Evolutionary conservation across 371 early-diverging fungal genomes (phyloP).

Genomic region (Mucor racemosus): DNA sequence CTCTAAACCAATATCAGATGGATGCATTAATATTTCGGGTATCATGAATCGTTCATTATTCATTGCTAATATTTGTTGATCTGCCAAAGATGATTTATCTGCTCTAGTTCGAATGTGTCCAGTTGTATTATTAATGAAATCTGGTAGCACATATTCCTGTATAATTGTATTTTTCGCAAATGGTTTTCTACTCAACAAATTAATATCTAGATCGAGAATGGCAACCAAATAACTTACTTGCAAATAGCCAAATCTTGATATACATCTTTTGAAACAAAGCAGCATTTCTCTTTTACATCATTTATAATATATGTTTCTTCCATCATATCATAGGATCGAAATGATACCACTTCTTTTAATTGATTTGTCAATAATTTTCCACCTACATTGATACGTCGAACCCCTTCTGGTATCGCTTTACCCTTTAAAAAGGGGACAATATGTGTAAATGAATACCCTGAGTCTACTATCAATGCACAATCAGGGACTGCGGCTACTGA

Average conservation of each 20-base stretch:
- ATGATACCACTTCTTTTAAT: slow-evolving; percentile 88
- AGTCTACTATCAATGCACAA: slow-evolving; percentile 77
- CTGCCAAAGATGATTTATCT: slow-evolving; percentile 13
- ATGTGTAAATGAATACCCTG: slow-evolving; percentile 85
- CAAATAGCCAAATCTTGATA: slow-evolving; percentile 68
- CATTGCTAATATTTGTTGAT: slow-evolving; percentile 70
- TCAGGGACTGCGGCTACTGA: slow-evolving; percentile 51
- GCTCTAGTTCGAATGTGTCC: slow-evolving; percentile 60
- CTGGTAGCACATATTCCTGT: slow-evolving; percentile 84
- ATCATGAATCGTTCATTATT: slow-evolving; percentile 87
- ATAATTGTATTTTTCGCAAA: slow-evolving; percentile 51
- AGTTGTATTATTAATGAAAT: slow-evolving; percentile 62
- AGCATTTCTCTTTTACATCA: slow-evolving; percentile 83
- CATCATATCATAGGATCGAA: slow-evolving; percentile 91
- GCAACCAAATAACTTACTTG: slow-evolving; percentile 42
- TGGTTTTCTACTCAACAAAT: slow-evolving; percentile 34
- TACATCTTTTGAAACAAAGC: slow-evolving; percentile 76
- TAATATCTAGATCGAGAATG: background rate
- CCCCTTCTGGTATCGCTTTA: slow-evolving; percentile 57
- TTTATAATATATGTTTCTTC: slow-evolving; percentile 86
- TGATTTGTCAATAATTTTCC: slow-evolving; percentile 87
- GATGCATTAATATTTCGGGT: slow-evolving; percentile 84
- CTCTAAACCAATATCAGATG: slow-evolving; percentile 82
- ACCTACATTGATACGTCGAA: slow-evolving; percentile 79
- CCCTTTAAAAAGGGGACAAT: slow-evolving; percentile 74